Evolutionary conservation across 1,284 basidiomycete genomes (phyloP), one percentile per base, ranked within the genome.

Genomic region (Cutaneotrichosporon sp.): DNA sequence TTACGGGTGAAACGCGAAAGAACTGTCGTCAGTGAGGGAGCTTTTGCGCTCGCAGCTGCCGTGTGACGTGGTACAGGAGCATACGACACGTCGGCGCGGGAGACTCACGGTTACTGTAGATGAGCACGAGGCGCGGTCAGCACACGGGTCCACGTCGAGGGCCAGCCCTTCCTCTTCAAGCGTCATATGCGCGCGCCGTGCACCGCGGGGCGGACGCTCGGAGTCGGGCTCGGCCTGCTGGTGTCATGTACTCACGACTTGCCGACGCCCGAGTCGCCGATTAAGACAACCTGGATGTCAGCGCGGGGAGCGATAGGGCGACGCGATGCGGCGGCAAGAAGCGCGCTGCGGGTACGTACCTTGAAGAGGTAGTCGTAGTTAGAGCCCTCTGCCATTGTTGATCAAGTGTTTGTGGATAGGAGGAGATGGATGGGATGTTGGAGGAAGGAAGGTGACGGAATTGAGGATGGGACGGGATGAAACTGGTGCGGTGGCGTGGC

Each of bases 241-340:
- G 22, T 25, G 45, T 46, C 22, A 47, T 52, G 16, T 38, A 81
- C 82, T 70, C 65, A 85, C 82, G 84, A 97, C 87, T 99, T 99
- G 80, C 95, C 95, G 78, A 98, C 95, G 72, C 95, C 97, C 69
- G 93, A 97, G 82, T 99, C 95, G 77, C 97, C 95, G 84, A 98
- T 98, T 70, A 98, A 87, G 69, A 98, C 95, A 70, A 95, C 91
- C 92, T 95, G 51, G 42, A 7, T n/a, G 49, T 56, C 24, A 60
- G 59, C 47, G 31, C 52, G 22, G 29, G n/a, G 18, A 43, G 27
- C 47, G 18, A 50, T n/a, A 18, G 8, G 18, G 20, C 16, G 34
- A 29, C 24, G 31, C 22, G 29, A n/a, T 8, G 18, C 27, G 20
- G 11, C n/a, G 38, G 18, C 38, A 4, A 42, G 18, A 29, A n/a